Conservation (phyloP, 768 basidiomycete genomes). For the Russula sp. region DNA sequence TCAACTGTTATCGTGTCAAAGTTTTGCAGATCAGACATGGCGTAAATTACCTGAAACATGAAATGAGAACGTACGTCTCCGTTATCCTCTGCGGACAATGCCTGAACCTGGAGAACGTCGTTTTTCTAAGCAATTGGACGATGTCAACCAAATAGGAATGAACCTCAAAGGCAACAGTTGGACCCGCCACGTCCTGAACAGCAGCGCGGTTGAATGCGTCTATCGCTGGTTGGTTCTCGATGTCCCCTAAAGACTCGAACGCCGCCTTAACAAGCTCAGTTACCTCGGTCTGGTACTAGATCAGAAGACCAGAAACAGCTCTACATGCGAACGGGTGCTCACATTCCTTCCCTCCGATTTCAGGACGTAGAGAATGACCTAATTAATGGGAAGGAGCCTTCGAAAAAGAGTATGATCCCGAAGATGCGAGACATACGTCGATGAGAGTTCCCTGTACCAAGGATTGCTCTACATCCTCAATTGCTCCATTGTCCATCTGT, state of each 20-base stretch:
- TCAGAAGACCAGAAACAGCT: background rate
- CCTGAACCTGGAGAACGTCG: background rate
- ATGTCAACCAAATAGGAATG: background rate
- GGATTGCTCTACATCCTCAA: background rate
- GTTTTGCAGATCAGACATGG: background rate
- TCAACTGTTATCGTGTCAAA: background rate
- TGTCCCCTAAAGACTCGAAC: background rate
- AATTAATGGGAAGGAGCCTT: too few species aligned
- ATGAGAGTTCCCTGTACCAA: background rate
- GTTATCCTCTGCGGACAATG: conserved; percentile 6
- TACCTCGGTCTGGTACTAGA: background rate
- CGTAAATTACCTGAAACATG: background rate
- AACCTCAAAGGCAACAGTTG: conserved; percentile 3
- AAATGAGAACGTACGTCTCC: conserved; percentile 6
- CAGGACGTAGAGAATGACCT: conserved; percentile 4
- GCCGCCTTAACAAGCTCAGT: conserved; percentile 4
- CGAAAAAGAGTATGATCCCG: too few species aligned
- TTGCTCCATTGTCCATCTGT: conserved; percentile 3
- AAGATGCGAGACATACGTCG: background rate
- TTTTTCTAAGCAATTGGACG: background rate
- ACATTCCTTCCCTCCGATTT: conserved; percentile 8
- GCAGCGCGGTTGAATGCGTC: conserved; percentile 1
- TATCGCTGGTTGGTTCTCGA: background rate
- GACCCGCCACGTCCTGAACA: background rate
- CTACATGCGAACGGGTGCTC: background rate